Evolutionary conservation across 441 rosid genomes (phyloP), one percentile per base, ranked within the genome.

Genomic region (Melastoma candidum): DNA sequence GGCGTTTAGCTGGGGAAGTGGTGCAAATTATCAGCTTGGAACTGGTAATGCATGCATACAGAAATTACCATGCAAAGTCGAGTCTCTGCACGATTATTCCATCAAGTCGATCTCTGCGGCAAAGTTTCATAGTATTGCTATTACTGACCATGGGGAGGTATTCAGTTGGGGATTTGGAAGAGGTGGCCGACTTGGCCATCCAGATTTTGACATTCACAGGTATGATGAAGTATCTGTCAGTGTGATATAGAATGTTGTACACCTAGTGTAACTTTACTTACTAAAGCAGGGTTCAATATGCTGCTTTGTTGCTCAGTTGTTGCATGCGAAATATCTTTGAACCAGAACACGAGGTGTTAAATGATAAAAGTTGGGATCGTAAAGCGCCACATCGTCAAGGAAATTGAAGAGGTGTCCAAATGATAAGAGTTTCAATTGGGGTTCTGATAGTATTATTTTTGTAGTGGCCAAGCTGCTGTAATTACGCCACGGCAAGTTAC

Each of bases 161-260:
- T 94, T 78, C 70, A 86, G 97, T 0, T 94, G 99, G 99, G 99
- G 97, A 11, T 94, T 87, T 71, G 99, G 99, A 63, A 89, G 99
- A 65, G 97, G 99, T 14, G 97, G 99, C 22, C 93, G 99, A 61
- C 99, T 94, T 77, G 99, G 99, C 64, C 99, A 94, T 70, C 97
- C 99, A 60, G 99, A 94, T 68, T 94, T 94, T 73, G 96, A 94
- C 71, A 93, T 93, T 67, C 99, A 93, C 75, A 93, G 99, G 99
- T 89, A 70, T 39, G 36, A 25, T 36, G 41, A 36, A 36, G 41
- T 36, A 0, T 36, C 8, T 36, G 8, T 36, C 7, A 36, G 41
- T 36, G 8, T 36, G 8, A 2, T 36, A 9, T 6, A 36, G 41
- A 9, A 36, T 36, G 41, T 36, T 36, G 41, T 36, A 4, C 8